Percentiles rank a stretch among this genome's conserved stretches.
phyloP scores from a whole-genome alignment of 495 filamentous ascomycete genomes.

The Penicillium odoratum region DNA sequence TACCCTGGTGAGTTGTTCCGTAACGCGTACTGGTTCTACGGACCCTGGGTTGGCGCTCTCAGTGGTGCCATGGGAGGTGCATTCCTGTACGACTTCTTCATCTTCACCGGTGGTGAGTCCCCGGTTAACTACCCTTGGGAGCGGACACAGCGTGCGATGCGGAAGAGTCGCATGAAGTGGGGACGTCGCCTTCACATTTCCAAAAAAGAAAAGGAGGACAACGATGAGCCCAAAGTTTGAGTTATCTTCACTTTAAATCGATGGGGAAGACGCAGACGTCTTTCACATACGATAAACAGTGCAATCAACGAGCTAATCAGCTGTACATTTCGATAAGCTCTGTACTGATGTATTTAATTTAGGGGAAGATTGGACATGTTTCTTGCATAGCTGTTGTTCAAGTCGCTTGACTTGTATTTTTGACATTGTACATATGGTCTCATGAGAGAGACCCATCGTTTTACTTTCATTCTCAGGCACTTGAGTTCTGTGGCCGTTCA shows the following conservation, averaged over 20 bases:
- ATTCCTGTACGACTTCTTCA: conserved; percentile 53
- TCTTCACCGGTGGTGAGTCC: conserved; percentile 54
- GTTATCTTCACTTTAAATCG: background rate
- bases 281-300: background rate
- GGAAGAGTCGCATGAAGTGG: conserved; percentile 39
- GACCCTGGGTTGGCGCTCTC: conserved; percentile 48
- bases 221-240: background rate
- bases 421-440: background rate
- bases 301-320: background rate
- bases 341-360: background rate
- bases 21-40: conserved; percentile 53
- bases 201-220: conserved; percentile 13
- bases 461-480: too few species aligned
- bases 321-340: background rate
- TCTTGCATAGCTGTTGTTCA: conserved; percentile 1
- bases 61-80: conserved; percentile 46
- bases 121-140: conserved; percentile 52
- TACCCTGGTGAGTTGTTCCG: conserved; percentile 43
- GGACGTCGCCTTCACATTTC: conserved; percentile 24
- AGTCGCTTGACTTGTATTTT: background rate
- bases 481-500: too few species aligned
- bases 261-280: too few species aligned
- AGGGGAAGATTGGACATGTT: background rate
- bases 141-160: conserved; percentile 34
- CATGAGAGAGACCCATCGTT: background rate